phyloP scores from a whole-genome alignment of 75 land plant species.

The Selaginella tamariscina region DNA sequence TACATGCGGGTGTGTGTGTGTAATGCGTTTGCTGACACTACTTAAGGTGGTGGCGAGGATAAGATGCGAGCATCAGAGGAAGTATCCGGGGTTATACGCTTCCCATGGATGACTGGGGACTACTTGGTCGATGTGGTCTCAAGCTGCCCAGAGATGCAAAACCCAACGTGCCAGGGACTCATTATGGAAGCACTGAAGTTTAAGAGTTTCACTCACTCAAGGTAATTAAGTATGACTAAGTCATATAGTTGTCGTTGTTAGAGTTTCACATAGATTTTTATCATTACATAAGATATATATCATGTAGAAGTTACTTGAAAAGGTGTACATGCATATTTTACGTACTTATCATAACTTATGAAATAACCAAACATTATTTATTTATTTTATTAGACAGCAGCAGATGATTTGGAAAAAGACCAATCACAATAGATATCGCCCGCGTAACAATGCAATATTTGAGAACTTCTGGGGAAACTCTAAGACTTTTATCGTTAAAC shows the following conservation, averaged over 20 bases:
- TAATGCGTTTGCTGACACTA: too few relatives aligned
- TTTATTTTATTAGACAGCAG: too few relatives aligned
- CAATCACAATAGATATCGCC: slow-evolving; percentile 30
- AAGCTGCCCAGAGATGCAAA: slow-evolving; percentile 22
- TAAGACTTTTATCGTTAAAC: slow-evolving; percentile 23
- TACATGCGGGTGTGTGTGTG: too few relatives aligned
- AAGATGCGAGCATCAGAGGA: slow-evolving; percentile 18
- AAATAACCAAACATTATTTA: too few relatives aligned
- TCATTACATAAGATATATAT: too few relatives aligned
- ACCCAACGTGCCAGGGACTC: slow-evolving; percentile 25
- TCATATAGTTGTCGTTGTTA: too few relatives aligned
- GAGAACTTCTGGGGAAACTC: slow-evolving; percentile 37
- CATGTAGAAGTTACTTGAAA: too few relatives aligned
- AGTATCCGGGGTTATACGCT: slow-evolving; percentile 22
- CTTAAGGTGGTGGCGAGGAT: slow-evolving; percentile 11
- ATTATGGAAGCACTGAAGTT: slow-evolving; percentile 32
- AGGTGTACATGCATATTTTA: too few relatives aligned
- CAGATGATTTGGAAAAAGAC: slow-evolving; percentile 30
- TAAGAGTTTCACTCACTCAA: slow-evolving; percentile 31
- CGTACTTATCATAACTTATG: too few relatives aligned
- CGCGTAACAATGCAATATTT: slow-evolving; percentile 28
- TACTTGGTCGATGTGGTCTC: slow-evolving; percentile 28
- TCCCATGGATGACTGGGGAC: slow-evolving; percentile 37
- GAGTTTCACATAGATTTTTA: too few relatives aligned
- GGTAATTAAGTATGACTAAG: too few relatives aligned